Evolutionary conservation across 1,139 yeast species (phyloP).

Genomic region (Yamadazyma sp.): DNA sequence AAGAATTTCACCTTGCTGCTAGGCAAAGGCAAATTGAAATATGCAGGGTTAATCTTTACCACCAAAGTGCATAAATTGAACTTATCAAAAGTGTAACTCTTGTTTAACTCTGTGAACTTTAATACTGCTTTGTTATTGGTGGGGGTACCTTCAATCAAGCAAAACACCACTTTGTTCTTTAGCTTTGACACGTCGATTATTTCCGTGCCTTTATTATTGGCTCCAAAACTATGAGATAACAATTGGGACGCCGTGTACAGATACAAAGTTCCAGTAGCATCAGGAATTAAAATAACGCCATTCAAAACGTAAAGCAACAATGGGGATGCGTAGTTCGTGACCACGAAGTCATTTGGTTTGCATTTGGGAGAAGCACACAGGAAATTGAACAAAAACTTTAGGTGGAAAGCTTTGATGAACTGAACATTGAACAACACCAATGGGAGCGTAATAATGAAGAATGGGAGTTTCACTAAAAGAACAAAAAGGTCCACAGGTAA

Average conservation of each 20-base stretch:
- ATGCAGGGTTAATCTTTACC: slow-evolving; percentile 39
- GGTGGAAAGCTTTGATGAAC: slow-evolving; percentile 18
- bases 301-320: slow-evolving; percentile 36
- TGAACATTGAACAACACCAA: slow-evolving; percentile 9
- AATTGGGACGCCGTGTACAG: slow-evolving; percentile 35
- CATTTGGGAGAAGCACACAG: slow-evolving; percentile 25
- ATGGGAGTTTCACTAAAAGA: slow-evolving; percentile 28
- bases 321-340: slow-evolving; percentile 58
- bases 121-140: slow-evolving; percentile 63
- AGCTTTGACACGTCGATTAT: slow-evolving; percentile 22
- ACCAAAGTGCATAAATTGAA: slow-evolving; percentile 43
- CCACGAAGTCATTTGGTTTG: slow-evolving; percentile 38
- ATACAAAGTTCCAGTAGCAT: slow-evolving; percentile 34
- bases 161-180: slow-evolving; percentile 38
- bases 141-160: slow-evolving; percentile 69
- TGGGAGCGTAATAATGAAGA: slow-evolving; percentile 21
- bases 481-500: slow-evolving; percentile 16
- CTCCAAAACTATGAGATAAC: slow-evolving; percentile 28
- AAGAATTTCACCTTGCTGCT: slow-evolving; percentile 21
- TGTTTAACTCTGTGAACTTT: slow-evolving; percentile 35
- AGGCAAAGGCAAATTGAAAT: slow-evolving; percentile 37
- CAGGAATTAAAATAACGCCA: slow-evolving; percentile 46
- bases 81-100: slow-evolving; percentile 18
- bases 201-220: slow-evolving; percentile 19
- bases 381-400: slow-evolving; percentile 25